A percentile compares a stretch with the other conserved stretches of the same genome.
Conservation (phyloP, 148 eudicot species). For the Linanthus parryae region DNA sequence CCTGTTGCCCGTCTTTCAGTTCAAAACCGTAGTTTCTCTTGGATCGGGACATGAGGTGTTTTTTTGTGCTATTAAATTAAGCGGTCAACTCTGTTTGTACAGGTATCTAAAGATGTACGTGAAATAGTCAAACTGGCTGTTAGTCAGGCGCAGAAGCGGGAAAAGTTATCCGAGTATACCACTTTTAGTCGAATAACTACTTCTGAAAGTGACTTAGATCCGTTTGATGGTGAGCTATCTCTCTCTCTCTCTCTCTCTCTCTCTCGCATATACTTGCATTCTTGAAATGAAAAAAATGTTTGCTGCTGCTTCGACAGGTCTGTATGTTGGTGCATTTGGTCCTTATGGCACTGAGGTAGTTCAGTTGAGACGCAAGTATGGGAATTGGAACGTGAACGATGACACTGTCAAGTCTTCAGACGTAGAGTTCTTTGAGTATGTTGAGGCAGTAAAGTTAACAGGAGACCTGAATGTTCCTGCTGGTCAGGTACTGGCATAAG, state of each 20-base stretch:
- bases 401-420: constrained; percentile 47
- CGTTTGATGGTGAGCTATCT: constrained; percentile 68
- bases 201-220: constrained; percentile 71
- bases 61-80: constrained; percentile 7
- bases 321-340: constrained; percentile 95
- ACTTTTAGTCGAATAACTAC: constrained; percentile 63
- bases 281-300: not conserved
- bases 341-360: constrained; percentile 94
- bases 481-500: constrained; percentile 91
- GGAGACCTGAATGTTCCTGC: constrained; percentile 96
- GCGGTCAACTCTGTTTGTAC: constrained; percentile 9
- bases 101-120: constrained; percentile 72
- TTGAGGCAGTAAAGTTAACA: constrained; percentile 96
- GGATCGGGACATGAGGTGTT: not conserved
- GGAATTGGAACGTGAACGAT: constrained; percentile 68
- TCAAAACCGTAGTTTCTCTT: not conserved
- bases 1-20: not conserved
- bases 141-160: constrained; percentile 73
- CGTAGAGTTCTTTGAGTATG: constrained; percentile 95
- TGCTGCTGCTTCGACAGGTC: constrained; percentile 41
- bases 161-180: constrained; percentile 62
- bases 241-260: constrained; percentile 10
- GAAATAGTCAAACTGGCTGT: constrained; percentile 85
- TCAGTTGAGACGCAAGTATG: constrained; percentile 87
- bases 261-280: not conserved